These are phyloP conservation scores for Suillus subalutaceus DNA, from an alignment of 768 basidiomycete species.

Conservation along the genomic window DNA sequence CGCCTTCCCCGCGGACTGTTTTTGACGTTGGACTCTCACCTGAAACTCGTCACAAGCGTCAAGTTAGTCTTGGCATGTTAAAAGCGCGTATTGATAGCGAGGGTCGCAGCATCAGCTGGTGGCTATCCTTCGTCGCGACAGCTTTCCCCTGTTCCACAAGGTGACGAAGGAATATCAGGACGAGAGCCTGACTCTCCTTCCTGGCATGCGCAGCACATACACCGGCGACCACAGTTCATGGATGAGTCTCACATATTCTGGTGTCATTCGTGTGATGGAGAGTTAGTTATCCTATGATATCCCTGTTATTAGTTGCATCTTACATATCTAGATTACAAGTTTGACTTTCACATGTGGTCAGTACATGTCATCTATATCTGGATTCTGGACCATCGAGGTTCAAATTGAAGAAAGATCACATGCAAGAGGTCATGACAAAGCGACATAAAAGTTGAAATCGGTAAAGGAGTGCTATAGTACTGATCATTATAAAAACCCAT, in stretches of 20 bases:
- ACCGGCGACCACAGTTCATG: slow-evolving; percentile 70
- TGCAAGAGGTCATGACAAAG: slow-evolving; percentile 10
- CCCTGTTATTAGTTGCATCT: slow-evolving; percentile 20
- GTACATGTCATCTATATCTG: not conserved
- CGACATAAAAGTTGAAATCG: slow-evolving; percentile 7
- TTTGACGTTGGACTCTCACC: slow-evolving; percentile 73
- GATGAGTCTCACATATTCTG: slow-evolving; percentile 91
- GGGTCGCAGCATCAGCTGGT: slow-evolving; percentile 43
- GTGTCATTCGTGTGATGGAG: slow-evolving; percentile 82
- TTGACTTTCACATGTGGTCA: not conserved
- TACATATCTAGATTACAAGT: slow-evolving; percentile 19
- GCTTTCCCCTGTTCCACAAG: slow-evolving; percentile 54
- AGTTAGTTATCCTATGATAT: slow-evolving; percentile 68
- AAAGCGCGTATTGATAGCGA: slow-evolving; percentile 91
- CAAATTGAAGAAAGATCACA: not conserved
- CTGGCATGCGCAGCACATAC: slow-evolving; percentile 28
- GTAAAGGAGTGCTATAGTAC: slow-evolving; percentile 4
- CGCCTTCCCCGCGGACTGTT: slow-evolving; percentile 53
- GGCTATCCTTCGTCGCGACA: slow-evolving; percentile 53
- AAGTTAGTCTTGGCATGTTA: slow-evolving; percentile 85
- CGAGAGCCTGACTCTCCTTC: slow-evolving; percentile 29
- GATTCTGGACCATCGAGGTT: not conserved
- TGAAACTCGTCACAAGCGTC: slow-evolving; percentile 80
- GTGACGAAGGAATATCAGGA: slow-evolving; percentile 18
- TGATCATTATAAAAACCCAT: slow-evolving; percentile 14